These are phyloP conservation scores for Multifurca ochricompacta DNA, from an alignment of 768 basidiomycete species.

Conservation along the genomic window DNA sequence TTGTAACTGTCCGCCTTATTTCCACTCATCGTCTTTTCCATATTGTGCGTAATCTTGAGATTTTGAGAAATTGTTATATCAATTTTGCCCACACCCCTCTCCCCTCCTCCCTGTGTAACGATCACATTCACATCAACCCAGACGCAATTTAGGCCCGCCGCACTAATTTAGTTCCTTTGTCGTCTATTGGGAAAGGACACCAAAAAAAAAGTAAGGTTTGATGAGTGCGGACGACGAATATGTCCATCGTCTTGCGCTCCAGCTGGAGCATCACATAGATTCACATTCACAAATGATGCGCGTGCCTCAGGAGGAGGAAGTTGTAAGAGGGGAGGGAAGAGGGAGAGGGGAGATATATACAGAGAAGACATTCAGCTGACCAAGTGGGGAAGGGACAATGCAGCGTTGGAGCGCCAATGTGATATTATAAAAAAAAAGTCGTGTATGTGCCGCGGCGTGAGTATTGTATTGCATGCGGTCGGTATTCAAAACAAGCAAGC, in stretches of 20 bases:
- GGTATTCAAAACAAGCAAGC: too few species aligned
- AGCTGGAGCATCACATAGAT: background rate
- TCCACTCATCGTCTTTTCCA: background rate
- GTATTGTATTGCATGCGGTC: background rate
- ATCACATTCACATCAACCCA: background rate
- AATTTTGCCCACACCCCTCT: too few species aligned
- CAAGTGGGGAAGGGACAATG: too few species aligned
- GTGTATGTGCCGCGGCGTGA: background rate
- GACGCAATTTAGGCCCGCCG: too few species aligned
- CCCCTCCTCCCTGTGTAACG: background rate
- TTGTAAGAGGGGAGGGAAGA: too few species aligned
- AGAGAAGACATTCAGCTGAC: background rate
- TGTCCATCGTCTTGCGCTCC: background rate
- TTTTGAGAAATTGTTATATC: background rate
- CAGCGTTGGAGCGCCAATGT: background rate
- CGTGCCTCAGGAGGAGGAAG: background rate
- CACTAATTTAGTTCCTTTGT: background rate
- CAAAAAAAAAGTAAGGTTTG: slow-evolving; percentile 6
- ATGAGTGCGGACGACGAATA: background rate
- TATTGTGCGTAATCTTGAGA: background rate
- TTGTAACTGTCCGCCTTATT: background rate
- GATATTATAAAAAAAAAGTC: background rate
- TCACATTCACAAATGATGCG: background rate
- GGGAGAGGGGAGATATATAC: background rate
- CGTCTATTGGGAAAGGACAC: background rate